Evolutionary conservation across 208 protist genomes (phyloP).

Genomic region (Crithidia bombi): DNA sequence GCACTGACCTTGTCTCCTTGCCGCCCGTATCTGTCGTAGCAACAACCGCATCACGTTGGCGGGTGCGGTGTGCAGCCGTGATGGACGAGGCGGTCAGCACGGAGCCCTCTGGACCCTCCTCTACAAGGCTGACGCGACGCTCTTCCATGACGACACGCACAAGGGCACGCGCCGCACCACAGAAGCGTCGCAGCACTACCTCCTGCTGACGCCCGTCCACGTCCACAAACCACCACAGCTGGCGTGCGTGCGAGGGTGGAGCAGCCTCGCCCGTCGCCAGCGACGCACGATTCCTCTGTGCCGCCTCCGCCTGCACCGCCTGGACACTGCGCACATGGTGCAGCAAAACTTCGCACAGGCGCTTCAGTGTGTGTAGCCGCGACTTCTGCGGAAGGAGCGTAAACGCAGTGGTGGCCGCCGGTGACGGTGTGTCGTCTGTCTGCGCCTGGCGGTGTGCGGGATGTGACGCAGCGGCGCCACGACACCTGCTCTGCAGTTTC

Average conservation of each 20-base stretch:
- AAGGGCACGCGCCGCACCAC: slow-evolving; percentile 59
- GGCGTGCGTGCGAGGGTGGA: not conserved
- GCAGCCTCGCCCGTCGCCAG: too few species aligned
- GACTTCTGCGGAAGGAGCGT: slow-evolving; percentile 79
- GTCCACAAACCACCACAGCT: slow-evolving; percentile 49
- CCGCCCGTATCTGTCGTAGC: not conserved
- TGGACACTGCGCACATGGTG: slow-evolving; percentile 33
- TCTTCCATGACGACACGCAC: slow-evolving; percentile 83
- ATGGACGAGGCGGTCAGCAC: slow-evolving; percentile 60
- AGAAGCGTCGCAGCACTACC: slow-evolving; percentile 50
- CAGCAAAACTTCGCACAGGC: slow-evolving; percentile 61
- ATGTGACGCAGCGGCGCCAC: not conserved
- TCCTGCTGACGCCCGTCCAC: slow-evolving; percentile 48
- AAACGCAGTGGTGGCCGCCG: slow-evolving; percentile 20
- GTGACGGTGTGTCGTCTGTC: not conserved
- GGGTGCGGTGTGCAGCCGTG: slow-evolving; percentile 10
- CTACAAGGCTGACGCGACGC: slow-evolving; percentile 57
- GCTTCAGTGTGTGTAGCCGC: slow-evolving; percentile 77
- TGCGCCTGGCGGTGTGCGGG: not conserved
- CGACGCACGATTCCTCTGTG: not conserved
- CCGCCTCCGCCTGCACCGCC: slow-evolving; percentile 1
- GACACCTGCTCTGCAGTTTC: slow-evolving; percentile 52
- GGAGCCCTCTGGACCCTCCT: slow-evolving; percentile 74
- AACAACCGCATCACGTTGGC: not conserved
- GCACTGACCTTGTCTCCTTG: not conserved